Evolutionary conservation across 768 basidiomycete species (phyloP).

Genomic region (Boletus rex-veris): DNA sequence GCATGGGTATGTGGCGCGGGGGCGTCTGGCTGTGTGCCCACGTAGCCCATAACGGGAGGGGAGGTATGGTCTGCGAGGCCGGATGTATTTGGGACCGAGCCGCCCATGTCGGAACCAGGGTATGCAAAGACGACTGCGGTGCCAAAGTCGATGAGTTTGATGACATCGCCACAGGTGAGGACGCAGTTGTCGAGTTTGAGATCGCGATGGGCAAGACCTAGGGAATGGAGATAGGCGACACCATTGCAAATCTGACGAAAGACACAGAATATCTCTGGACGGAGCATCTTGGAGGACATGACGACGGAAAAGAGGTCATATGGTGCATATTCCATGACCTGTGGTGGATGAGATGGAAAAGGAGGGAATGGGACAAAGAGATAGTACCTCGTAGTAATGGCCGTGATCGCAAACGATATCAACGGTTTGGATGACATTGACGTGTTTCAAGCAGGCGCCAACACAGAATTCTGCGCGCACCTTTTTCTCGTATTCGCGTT

Average conservation of each 20-base stretch:
- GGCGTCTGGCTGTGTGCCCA: constrained; percentile 18
- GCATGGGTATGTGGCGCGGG: constrained; percentile 40
- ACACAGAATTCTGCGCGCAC: constrained; percentile 99
- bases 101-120: constrained; percentile 73
- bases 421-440: constrained; percentile 96
- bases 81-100: constrained; percentile 26
- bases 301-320: constrained; percentile 98
- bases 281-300: constrained; percentile 98
- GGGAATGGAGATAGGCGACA: constrained; percentile 95
- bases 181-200: constrained; percentile 99
- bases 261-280: constrained; percentile 98
- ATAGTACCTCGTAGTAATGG: constrained; percentile 90
- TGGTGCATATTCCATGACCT: constrained; percentile 99
- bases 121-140: constrained; percentile 99
- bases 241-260: constrained; percentile 98
- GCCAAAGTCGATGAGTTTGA: constrained; percentile 99
- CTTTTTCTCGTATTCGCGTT: constrained; percentile 99
- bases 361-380: constrained; percentile 6
- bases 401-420: constrained; percentile 98
- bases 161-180: constrained; percentile 91
- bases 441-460: constrained; percentile 88
- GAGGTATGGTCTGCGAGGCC: constrained; percentile 1
- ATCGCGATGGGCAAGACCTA: constrained; percentile 97
- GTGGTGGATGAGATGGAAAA: constrained; percentile 6
- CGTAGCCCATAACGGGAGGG: constrained; percentile 18